Evolutionary conservation across 2,329 filamentous ascomycete species (phyloP), one percentile per base, ranked within the genome.

Genomic region (Dendryphion nanum): DNA sequence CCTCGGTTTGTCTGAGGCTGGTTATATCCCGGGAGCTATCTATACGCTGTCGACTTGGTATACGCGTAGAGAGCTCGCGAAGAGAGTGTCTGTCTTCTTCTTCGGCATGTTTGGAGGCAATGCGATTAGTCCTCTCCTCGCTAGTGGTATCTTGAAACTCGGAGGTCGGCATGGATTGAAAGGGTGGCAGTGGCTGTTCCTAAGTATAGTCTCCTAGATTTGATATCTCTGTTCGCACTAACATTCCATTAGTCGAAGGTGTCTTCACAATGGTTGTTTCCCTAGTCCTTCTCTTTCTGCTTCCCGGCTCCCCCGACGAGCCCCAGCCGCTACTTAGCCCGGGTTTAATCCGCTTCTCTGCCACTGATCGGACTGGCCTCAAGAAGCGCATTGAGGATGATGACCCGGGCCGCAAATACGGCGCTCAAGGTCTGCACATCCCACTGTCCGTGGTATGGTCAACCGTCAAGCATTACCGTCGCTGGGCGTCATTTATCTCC

Each of bases 1-100:
- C 14, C 63, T 77, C 5, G 74, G 74, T 0, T 55, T 77, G 19
- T 64, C 68, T 6, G 75, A 78, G 48, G 69, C 73, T 0, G 75
- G 75, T 1, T 78, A 75, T 37, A 77, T 76, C 15, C 74, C 74
- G 0, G 74, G 72, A 0, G 67, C 70, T 0, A 68, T 77, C 7
- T 77, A 74, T 40, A 76, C 73, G 0, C 54, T 77, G 3, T 75
- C 74, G 0, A 74, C 68, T 1, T 77, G 73, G 73, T 78, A 77
- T 38, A 69, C 64, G 0, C 67, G 66, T 26, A 48, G 59, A 1
- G 72, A 77, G 41, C 55, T 75, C 1, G 69, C 70, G 1, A 70
- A 68, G 36, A 61, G 74, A 13, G 67, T 76, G 5, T 71, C 74
- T 1, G 48, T 77, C 0, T 72, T 77, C 40, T 78, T 77, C 51